Evolutionary conservation across 768 basidiomycete genomes (phyloP).

Genomic region (Suillus hirtellus): DNA sequence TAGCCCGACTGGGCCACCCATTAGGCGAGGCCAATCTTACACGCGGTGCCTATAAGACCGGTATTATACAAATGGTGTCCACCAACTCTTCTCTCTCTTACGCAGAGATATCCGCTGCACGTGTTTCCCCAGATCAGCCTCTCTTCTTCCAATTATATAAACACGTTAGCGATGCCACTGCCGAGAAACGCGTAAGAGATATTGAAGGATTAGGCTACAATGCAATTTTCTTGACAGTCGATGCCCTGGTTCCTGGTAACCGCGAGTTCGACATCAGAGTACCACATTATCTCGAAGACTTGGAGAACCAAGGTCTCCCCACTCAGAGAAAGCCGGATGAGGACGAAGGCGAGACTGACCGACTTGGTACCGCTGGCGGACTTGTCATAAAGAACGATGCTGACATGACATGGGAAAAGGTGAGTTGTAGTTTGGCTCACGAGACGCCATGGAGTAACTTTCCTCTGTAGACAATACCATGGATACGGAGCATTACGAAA

Average conservation of each 20-base stretch:
- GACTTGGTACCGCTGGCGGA: constrained; percentile 67
- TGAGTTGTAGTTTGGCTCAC: constrained; percentile 22
- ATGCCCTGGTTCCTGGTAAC: constrained; percentile 82
- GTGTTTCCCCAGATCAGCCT: constrained; percentile 53
- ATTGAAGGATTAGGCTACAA: constrained; percentile 77
- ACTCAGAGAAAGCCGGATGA: constrained; percentile 24
- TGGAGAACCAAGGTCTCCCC: constrained; percentile 42
- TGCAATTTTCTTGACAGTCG: constrained; percentile 90
- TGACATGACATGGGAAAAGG: constrained; percentile 79
- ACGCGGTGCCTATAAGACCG: constrained; percentile 59
- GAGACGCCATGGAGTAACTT: neutral
- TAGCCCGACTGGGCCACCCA: constrained; percentile 87
- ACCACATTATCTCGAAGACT: constrained; percentile 56
- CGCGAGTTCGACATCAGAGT: constrained; percentile 73
- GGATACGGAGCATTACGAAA: constrained; percentile 68
- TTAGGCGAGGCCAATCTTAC: constrained; percentile 86
- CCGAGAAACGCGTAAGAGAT: constrained; percentile 68
- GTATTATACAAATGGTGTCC: constrained; percentile 86
- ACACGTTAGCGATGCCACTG: constrained; percentile 62
- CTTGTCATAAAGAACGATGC: constrained; percentile 65
- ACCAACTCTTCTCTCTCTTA: constrained; percentile 73
- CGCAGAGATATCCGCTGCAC: constrained; percentile 58
- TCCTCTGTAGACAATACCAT: constrained; percentile 63
- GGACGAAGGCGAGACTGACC: constrained; percentile 38
- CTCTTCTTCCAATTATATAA: constrained; percentile 90